These are phyloP conservation scores for Ampelomyces quisqualis DNA, from an alignment of 2,329 filamentous ascomycete species.

Conservation along the genomic window DNA sequence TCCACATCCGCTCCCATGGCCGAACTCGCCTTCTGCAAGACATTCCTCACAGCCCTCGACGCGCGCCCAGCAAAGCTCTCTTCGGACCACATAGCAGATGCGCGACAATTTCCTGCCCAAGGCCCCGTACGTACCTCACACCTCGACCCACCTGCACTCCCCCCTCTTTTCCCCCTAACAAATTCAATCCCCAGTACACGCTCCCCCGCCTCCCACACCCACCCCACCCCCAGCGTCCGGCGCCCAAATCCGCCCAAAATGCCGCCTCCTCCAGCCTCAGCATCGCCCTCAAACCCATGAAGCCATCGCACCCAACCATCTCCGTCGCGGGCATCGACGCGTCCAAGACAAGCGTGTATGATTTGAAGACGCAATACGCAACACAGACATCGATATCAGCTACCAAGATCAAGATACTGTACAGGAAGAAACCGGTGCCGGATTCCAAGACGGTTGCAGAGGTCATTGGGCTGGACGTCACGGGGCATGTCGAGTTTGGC, in stretches of 20 bases:
- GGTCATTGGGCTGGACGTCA: slow-evolving; percentile 59
- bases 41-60: slow-evolving; percentile 79
- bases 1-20: slow-evolving; percentile 30
- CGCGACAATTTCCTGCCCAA: slow-evolving; percentile 72
- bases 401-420: slow-evolving; percentile 81
- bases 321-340: slow-evolving; percentile 62
- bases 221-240: slow-evolving; percentile 52
- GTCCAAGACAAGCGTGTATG: slow-evolving; percentile 71
- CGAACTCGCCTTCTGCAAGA: slow-evolving; percentile 82
- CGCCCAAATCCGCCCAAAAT: slow-evolving; percentile 51
- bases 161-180: slow-evolving; percentile 1
- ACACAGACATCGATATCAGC: slow-evolving; percentile 57
- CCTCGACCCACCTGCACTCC: slow-evolving; percentile 1
- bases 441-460: slow-evolving; percentile 79
- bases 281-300: slow-evolving; percentile 71
- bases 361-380: slow-evolving; percentile 72
- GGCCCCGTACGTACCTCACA: slow-evolving; percentile 64
- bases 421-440: slow-evolving; percentile 80
- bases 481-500: slow-evolving; percentile 67
- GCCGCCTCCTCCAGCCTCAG: slow-evolving; percentile 43
- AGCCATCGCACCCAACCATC: slow-evolving; percentile 62
- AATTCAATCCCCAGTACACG: slow-evolving; percentile 58
- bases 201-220: slow-evolving; percentile 66
- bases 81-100: slow-evolving; percentile 88
- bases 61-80: slow-evolving; percentile 76